Evolutionary conservation across 345 rosid species (phyloP).

Genomic region (Salix udensis): DNA sequence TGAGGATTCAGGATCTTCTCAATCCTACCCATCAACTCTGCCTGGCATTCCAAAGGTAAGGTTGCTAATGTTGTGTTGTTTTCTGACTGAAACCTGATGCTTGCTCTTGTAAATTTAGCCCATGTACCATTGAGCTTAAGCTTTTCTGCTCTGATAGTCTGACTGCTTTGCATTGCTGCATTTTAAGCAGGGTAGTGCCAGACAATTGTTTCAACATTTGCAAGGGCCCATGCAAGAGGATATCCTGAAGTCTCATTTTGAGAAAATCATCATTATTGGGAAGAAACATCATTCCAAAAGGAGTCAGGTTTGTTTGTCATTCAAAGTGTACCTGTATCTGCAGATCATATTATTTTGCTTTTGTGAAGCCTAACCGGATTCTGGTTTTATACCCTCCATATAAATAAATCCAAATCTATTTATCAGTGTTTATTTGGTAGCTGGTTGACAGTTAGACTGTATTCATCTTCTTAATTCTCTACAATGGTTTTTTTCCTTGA

Average conservation of each 20-base stretch:
- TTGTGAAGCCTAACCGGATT: not conserved
- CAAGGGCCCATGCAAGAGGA: slow-evolving; percentile 99
- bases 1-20: slow-evolving; percentile 97
- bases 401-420: not conserved
- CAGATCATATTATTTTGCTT: slow-evolving; percentile 9
- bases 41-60: slow-evolving; percentile 98
- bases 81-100: not conserved
- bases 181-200: slow-evolving; percentile 86
- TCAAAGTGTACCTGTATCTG: not conserved
- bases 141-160: not conserved
- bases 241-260: slow-evolving; percentile 90
- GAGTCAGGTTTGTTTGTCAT: slow-evolving; percentile 59
- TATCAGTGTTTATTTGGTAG: not conserved
- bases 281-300: slow-evolving; percentile 57
- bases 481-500: not conserved
- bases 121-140: not conserved
- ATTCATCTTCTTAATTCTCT: not conserved
- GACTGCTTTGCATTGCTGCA: slow-evolving; percentile 21
- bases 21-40: slow-evolving; percentile 95
- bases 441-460: not conserved
- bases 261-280: slow-evolving; percentile 75
- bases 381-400: not conserved
- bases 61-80: slow-evolving; percentile 2
- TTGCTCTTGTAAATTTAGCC: not conserved
- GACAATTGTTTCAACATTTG: slow-evolving; percentile 92